A percentile compares a stretch with the other conserved stretches of the same genome.
These are phyloP conservation scores for Aspergillus coremiiformis DNA, from an alignment of 495 filamentous ascomycete species.

Conservation along the genomic window DNA sequence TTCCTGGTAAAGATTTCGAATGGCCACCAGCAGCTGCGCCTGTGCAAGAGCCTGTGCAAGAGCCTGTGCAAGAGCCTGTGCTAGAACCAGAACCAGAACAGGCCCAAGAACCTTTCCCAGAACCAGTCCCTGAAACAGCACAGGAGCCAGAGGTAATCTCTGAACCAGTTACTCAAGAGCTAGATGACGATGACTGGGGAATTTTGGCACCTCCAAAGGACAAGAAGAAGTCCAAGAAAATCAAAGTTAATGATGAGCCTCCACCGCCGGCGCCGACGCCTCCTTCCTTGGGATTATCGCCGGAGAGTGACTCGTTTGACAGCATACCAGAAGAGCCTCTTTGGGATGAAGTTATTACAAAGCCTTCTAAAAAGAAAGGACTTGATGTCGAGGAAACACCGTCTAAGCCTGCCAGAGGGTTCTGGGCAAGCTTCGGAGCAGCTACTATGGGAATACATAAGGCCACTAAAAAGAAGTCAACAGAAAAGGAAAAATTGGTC, in stretches of 20 bases:
- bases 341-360: conserved; percentile 35
- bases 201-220: conserved; percentile 32
- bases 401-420: conserved; percentile 33
- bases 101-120: conserved; percentile 15
- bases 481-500: conserved; percentile 22
- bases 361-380: conserved; percentile 32
- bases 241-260: conserved; percentile 32
- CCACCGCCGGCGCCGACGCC: conserved; percentile 47
- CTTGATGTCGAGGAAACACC: conserved; percentile 18
- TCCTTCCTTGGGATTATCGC: conserved; percentile 41
- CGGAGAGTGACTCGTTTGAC: conserved; percentile 32
- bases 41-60: conserved; percentile 9
- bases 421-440: conserved; percentile 40
- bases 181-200: conserved; percentile 28
- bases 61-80: conserved; percentile 2
- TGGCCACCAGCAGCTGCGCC: conserved; percentile 20
- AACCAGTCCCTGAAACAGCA: conserved; percentile 12
- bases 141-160: conserved; percentile 12
- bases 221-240: conserved; percentile 42
- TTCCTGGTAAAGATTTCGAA: conserved; percentile 32
- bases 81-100: conserved; percentile 13
- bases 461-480: conserved; percentile 29
- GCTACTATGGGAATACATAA: conserved; percentile 31
- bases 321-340: conserved; percentile 25
- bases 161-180: conserved; percentile 23